Evolutionary conservation across 2,329 filamentous ascomycete genomes (phyloP).

Genomic region (Cladophialophora exuberans): DNA sequence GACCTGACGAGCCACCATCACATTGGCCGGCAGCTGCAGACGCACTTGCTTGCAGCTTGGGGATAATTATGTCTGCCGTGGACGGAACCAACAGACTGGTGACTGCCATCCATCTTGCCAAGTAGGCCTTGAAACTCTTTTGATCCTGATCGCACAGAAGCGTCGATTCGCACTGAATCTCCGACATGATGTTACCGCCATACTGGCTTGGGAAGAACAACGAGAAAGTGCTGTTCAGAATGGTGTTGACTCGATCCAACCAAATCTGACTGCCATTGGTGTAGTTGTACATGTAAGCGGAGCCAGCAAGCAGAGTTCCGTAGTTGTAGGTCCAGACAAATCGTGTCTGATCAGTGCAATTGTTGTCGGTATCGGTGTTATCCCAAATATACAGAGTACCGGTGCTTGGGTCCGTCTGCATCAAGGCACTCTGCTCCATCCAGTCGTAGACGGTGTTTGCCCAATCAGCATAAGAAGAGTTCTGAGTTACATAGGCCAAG

Average conservation of each 20-base stretch:
- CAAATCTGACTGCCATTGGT: conserved; percentile 53
- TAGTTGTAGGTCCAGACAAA: conserved; percentile 62
- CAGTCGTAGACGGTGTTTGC: conserved; percentile 65
- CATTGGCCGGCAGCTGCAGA: conserved; percentile 59
- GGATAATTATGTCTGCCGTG: conserved; percentile 54
- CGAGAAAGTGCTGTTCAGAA: conserved; percentile 57
- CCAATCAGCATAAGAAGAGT: conserved; percentile 78
- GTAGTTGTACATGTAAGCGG: conserved; percentile 60
- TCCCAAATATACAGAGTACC: conserved; percentile 58
- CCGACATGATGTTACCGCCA: conserved; percentile 58
- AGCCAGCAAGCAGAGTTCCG: conserved; percentile 58
- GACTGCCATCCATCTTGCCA: conserved; percentile 62
- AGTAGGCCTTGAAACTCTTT: conserved; percentile 67
- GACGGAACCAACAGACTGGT: conserved; percentile 62
- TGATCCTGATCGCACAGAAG: conserved; percentile 64
- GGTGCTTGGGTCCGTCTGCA: conserved; percentile 52
- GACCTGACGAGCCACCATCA: conserved; percentile 52
- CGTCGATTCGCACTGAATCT: conserved; percentile 60
- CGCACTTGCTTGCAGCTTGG: conserved; percentile 57
- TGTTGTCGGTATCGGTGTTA: conserved; percentile 54
- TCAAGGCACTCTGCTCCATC: conserved; percentile 43
- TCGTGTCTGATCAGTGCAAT: conserved; percentile 55
- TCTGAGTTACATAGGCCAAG: conserved; percentile 76
- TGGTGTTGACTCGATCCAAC: conserved; percentile 52
- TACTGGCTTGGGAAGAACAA: conserved; percentile 56